Evolutionary conservation across 202 grass and related monocot species (phyloP).

Genomic region (Carex arenaria): DNA sequence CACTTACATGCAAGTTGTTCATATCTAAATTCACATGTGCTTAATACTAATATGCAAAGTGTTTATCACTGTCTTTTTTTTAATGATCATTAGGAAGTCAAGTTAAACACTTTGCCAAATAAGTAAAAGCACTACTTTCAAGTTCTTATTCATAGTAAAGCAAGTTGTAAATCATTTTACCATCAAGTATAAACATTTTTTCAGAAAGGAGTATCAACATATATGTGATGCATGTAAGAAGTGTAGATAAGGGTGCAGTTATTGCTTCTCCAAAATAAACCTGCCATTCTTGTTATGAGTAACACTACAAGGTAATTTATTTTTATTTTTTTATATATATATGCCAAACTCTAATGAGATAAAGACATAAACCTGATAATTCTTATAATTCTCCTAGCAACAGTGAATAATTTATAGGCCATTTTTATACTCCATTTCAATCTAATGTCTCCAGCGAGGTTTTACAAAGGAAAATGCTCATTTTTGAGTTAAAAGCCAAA

Average conservation of each 20-base stretch:
- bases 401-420: background rate
- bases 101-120: background rate
- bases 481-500: background rate
- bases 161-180: background rate
- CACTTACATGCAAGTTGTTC: background rate
- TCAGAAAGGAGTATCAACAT: background rate
- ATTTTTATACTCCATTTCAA: background rate
- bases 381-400: background rate
- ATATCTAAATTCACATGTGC: background rate
- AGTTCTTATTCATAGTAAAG: background rate
- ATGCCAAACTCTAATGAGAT: slow-evolving; percentile 3
- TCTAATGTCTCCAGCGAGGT: background rate
- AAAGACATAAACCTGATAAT: background rate
- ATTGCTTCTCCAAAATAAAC: background rate
- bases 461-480: background rate
- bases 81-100: too few species aligned
- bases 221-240: background rate
- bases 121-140: background rate
- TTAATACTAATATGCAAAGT: background rate
- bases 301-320: background rate
- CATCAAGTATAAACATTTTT: background rate
- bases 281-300: background rate
- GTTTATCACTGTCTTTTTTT: background rate
- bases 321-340: background rate
- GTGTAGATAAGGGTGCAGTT: background rate